Evolutionary conservation across 2,329 filamentous ascomycete genomes (phyloP), one percentile per base, ranked within the genome.

Genomic region (Dichotomopilus funicola): DNA sequence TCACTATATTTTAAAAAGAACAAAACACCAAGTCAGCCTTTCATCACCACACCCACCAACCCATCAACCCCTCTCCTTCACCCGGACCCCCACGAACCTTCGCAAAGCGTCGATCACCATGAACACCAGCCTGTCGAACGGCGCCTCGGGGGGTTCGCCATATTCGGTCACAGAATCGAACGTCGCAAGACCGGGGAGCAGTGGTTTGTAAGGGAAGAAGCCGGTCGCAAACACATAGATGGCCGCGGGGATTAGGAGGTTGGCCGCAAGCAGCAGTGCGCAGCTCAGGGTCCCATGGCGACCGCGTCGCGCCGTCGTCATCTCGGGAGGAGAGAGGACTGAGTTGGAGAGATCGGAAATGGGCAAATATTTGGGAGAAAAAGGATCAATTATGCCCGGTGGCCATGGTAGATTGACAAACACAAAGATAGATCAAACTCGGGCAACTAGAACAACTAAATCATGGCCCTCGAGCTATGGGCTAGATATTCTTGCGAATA

Each of bases 151-250:
- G 6, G 78, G 78, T 47, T 72, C 66, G 19, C 75, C 83, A 73
- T 80, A 77, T 47, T 76, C 72, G 34, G 80, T 68, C 49, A 78
- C 66, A 35, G 80, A 67, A 48, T 77, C 65, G 42, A 53, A 59
- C 59, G 82, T 79, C 70, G 94, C 91, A 47, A 96, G 75, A 4
- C 94, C 94, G 9, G 91, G 85, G 48, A 99, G 78, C 62, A 96
- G 87, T 2, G 94, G 91, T 68, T 99, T 99, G 73, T 97, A 96
- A 6, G 94, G 94, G 67, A 99, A 99, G 78, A 99, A 99, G 11
- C 94, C 92, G 36, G 84, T 82, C 33, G 89, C 91, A 70, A 97
- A 97, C 61, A 87, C 72, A 53, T 87, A 63, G 61, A 91, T 82
- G 47, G 90, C 86, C 54, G 87, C 67, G 3, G 89, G 88, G 45